A percentile compares a stretch with the other conserved stretches of the same genome.
These are phyloP conservation scores for Plectosphaerella cucumerina DNA, from an alignment of 2,329 filamentous ascomycete species.

Conservation along the genomic window DNA sequence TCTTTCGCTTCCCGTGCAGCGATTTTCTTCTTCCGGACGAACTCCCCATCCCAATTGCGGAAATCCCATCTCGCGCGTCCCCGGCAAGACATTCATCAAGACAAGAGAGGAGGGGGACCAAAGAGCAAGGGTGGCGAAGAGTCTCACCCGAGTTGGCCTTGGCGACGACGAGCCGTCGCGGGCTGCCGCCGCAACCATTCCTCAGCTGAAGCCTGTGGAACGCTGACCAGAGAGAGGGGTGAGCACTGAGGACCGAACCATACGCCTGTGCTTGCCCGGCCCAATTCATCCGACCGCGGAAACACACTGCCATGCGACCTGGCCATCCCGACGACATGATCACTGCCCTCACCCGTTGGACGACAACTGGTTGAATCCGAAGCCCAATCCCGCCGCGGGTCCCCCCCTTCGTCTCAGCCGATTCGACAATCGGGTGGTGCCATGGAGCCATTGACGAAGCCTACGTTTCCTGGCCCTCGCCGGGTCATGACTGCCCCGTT, in stretches of 20 bases:
- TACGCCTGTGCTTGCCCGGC: neutral
- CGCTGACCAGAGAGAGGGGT: neutral
- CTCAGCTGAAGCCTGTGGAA: neutral
- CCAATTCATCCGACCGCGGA: neutral
- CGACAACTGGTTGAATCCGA: too few species aligned
- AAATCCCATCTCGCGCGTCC: neutral
- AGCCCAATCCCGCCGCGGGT: too few species aligned
- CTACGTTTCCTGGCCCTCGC: constrained; percentile 22
- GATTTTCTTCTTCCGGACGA: constrained; percentile 58
- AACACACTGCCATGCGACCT: too few species aligned
- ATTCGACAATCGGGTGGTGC: neutral
- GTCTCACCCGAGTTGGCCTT: neutral
- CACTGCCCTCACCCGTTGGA: neutral
- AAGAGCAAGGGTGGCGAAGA: neutral
- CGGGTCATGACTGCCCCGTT: constrained; percentile 33
- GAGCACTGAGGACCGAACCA: neutral
- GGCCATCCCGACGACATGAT: neutral
- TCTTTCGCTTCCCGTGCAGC: constrained; percentile 23
- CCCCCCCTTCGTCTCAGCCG: too few species aligned
- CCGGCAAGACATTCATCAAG: neutral
- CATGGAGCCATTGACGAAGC: neutral
- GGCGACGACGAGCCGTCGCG: neutral
- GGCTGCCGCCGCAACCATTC: neutral
- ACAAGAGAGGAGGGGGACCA: neutral
- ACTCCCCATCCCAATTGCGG: constrained; percentile 19